Conservation (phyloP, 2,329 filamentous ascomycete genomes). For the Paecilomyces sp. region DNA sequence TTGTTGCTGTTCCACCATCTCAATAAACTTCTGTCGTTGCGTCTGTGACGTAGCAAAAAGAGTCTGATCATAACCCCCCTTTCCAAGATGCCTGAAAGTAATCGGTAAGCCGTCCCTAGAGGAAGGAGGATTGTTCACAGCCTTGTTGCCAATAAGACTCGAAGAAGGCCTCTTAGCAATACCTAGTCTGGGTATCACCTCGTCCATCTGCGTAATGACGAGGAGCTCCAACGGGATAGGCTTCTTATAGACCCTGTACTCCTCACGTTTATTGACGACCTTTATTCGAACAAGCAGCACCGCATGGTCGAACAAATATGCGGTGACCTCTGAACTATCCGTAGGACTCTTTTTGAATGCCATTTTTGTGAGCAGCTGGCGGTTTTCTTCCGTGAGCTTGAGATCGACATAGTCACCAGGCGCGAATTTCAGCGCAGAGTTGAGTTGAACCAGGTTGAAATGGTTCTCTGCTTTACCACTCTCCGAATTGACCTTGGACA, state of each 20-base stretch:
- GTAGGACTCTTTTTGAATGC: constrained; percentile 87
- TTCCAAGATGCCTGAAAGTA: constrained; percentile 91
- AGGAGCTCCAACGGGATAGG: constrained; percentile 92
- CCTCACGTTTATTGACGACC: constrained; percentile 84
- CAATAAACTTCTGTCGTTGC: constrained; percentile 91
- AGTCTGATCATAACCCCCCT: constrained; percentile 88
- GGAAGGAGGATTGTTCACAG: constrained; percentile 40
- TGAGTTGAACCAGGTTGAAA: constrained; percentile 87
- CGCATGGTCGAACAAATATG: constrained; percentile 94
- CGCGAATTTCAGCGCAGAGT: constrained; percentile 84
- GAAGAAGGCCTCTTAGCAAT: constrained; percentile 81
- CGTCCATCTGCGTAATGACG: constrained; percentile 94
- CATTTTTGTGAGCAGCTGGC: constrained; percentile 91
- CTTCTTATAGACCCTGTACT: constrained; percentile 89
- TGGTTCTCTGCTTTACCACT: constrained; percentile 96
- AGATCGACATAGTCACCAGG: constrained; percentile 87
- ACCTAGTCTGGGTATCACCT: constrained; percentile 75
- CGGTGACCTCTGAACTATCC: constrained; percentile 82
- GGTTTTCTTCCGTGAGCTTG: constrained; percentile 86
- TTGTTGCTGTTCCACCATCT: constrained; percentile 88
- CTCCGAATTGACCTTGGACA: constrained; percentile 85
- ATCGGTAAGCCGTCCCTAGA: constrained; percentile 80
- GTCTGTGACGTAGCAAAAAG: constrained; percentile 80
- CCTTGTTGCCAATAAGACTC: constrained; percentile 63
- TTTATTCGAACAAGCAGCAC: constrained; percentile 88